Percentiles rank a stretch among this genome's conserved stretches.
Evolutionary conservation across 2,329 filamentous ascomycete genomes (phyloP).

Genomic region (Epichloe bromicola): DNA sequence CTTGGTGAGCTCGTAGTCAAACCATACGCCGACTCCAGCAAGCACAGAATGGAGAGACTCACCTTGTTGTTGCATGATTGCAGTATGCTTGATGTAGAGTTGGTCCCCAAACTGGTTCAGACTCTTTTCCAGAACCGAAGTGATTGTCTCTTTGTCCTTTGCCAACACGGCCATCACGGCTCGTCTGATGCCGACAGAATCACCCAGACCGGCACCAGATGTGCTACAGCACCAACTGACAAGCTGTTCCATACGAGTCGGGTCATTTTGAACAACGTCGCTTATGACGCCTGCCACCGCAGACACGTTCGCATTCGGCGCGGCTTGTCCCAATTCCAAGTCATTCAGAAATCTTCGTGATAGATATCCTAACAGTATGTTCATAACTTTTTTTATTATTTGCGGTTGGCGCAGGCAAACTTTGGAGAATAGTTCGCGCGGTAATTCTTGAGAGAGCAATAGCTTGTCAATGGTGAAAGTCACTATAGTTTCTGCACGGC

Average conservation of each 20-base stretch:
- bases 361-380: slow-evolving; percentile 25
- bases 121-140: slow-evolving; percentile 50
- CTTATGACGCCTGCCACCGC: slow-evolving; percentile 46
- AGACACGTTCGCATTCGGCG: slow-evolving; percentile 30
- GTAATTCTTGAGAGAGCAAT: slow-evolving; percentile 18
- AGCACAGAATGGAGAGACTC: slow-evolving; percentile 4
- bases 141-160: slow-evolving; percentile 36
- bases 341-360: slow-evolving; percentile 30
- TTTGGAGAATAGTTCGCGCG: slow-evolving; percentile 15
- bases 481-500: slow-evolving; percentile 27
- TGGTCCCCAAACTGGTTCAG: slow-evolving; percentile 70
- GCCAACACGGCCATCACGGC: slow-evolving; percentile 48
- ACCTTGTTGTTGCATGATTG: slow-evolving; percentile 84
- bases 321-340: slow-evolving; percentile 18
- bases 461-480: slow-evolving; percentile 23
- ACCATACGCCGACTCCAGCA: neutral
- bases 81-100: slow-evolving; percentile 73
- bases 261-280: slow-evolving; percentile 32
- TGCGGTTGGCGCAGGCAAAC: slow-evolving; percentile 18
- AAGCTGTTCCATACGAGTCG: slow-evolving; percentile 39
- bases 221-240: slow-evolving; percentile 52
- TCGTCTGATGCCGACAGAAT: slow-evolving; percentile 51
- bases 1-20: slow-evolving; percentile 10
- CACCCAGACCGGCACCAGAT: slow-evolving; percentile 51
- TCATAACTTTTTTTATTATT: slow-evolving; percentile 13